Evolutionary conservation across 148 eudicot species (phyloP).

Genomic region (Spergularia marina): DNA sequence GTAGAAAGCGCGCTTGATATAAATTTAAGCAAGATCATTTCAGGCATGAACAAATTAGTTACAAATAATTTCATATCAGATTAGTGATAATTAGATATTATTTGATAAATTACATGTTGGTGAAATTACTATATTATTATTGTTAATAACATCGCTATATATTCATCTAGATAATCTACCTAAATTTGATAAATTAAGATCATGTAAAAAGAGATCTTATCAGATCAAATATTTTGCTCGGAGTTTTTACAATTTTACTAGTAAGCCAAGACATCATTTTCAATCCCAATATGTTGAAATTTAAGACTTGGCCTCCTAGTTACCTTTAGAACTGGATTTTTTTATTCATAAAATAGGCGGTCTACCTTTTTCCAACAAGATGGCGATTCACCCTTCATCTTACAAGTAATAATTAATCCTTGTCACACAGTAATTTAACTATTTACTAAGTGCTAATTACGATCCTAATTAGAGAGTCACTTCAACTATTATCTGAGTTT

Average conservation of each 20-base stretch:
- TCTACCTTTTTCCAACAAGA: conserved; percentile 30
- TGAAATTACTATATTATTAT: too few species aligned
- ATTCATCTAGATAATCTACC: too few species aligned
- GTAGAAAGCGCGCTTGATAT: too few species aligned
- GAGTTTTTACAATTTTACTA: background rate
- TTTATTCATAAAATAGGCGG: conserved; percentile 28
- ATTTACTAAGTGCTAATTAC: conserved; percentile 1
- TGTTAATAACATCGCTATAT: too few species aligned
- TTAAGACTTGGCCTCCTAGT: conserved; percentile 27
- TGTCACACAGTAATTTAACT: background rate
- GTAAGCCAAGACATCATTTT: conserved; percentile 7
- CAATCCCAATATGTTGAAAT: conserved; percentile 39
- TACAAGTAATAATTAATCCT: background rate
- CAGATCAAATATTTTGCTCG: too few species aligned
- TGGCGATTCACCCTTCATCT: conserved; percentile 7
- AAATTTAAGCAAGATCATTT: background rate
- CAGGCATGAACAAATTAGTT: too few species aligned
- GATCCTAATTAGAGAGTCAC: conserved; percentile 9
- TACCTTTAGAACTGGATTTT: conserved; percentile 13
- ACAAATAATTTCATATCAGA: too few species aligned
- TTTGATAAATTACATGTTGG: too few species aligned
- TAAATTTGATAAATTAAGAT: too few species aligned
- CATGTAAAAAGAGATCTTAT: too few species aligned
- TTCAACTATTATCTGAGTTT: conserved; percentile 25
- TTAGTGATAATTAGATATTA: too few species aligned